Conservation (phyloP, 805 yeast genomes). For the Wickerhamiella vanderwaltii region DNA sequence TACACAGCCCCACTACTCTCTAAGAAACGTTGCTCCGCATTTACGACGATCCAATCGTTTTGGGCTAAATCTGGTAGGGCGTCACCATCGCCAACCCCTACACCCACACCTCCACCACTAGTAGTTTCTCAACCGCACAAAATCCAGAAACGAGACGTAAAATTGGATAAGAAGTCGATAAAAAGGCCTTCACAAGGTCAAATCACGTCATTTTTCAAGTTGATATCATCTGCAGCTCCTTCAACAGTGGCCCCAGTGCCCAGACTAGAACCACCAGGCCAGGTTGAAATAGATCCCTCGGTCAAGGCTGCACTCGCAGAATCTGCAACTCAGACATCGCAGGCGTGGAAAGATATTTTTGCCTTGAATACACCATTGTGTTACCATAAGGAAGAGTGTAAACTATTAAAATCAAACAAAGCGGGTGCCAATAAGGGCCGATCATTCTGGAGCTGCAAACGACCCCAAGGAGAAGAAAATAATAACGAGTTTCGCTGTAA, state of each 20-base stretch:
- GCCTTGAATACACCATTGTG: constrained; percentile 21
- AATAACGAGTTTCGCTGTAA: constrained; percentile 23
- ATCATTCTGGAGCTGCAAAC: constrained; percentile 30
- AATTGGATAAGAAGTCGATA: no score
- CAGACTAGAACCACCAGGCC: not conserved
- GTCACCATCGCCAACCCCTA: not conserved
- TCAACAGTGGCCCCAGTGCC: not conserved
- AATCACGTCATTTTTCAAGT: not conserved
- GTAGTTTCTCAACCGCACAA: not conserved
- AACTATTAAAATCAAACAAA: constrained; percentile 23
- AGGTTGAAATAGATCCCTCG: not conserved
- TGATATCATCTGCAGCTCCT: not conserved
- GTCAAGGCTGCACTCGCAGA: not conserved
- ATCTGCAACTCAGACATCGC: not conserved
- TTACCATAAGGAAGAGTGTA: constrained; percentile 28
- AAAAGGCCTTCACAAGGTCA: not conserved
- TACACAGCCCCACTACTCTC: constrained; percentile 3
- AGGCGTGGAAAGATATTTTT: constrained; percentile 19
- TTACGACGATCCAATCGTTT: constrained; percentile 6
- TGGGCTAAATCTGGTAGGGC: not conserved
- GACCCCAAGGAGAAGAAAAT: constrained; percentile 23
- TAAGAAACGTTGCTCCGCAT: constrained; percentile 6
- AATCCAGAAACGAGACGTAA: not conserved
- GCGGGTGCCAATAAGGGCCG: constrained; percentile 30
- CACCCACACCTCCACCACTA: not conserved